Base-by-base conservation (phyloP, 2,329 filamentous ascomycete genomes). In the Aspergillus ochraceoroseus region DNA sequence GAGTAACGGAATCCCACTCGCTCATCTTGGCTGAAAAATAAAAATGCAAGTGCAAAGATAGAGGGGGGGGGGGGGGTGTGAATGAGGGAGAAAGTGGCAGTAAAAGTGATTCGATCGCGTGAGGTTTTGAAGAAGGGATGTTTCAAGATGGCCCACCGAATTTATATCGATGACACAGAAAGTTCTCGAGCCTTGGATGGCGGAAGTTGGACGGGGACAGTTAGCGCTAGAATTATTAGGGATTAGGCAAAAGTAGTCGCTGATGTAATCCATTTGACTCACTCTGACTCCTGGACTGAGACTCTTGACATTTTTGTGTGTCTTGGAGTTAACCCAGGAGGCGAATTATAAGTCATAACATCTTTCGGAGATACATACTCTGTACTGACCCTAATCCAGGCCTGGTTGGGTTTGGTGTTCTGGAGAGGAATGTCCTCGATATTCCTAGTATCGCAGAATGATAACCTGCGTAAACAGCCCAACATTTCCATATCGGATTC, bases 1-100 rank as follows among this genome's bases (percentile, higher is more conserved):
- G 94, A 71, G 88, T 94, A 56, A 85, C 80, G 55, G 72, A 68
- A 58, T 95, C 85, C 89, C 90, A 96, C 61, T 94, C 87, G 62
- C 84, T 81, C 81, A 79, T 77, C 55, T 55, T 68, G 57, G 46
- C 31, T 23, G 36, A 34, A 27, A 26, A 41, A 13, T 11, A 22
- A 11, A 23, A 28, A 33, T 12, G 36, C 9, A 18, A 7, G 11
- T 34, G 31, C 15, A 14, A 41, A 29, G 12, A 22, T 30, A 28
- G 28, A 38, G 14, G 14, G 25, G n/a, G 23, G 23, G 27, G 22
- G 25, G 20, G 25, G 35, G 38, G 35, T 30, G 26, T 14, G 36
- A 33, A 38, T 33, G 25, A 38, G 40, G 28, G 37, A 23, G 42
- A 29, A 29, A 25, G 39, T 49, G 41, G 49, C 28, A 39, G 51